Base-by-base conservation (phyloP, 1,284 basidiomycete species). In the Somion occarium region DNA sequence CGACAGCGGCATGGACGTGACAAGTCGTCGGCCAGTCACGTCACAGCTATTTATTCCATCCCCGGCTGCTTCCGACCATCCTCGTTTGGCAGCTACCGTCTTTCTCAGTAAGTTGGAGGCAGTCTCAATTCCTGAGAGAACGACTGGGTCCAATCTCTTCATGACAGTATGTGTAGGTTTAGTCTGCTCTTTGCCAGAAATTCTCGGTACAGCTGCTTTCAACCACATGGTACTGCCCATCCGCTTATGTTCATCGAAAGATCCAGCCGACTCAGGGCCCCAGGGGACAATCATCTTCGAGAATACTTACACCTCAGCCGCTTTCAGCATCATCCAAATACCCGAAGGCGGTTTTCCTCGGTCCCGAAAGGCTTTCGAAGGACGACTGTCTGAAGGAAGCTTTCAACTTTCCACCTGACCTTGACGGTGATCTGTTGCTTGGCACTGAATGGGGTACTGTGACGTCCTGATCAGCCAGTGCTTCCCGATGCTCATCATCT, bases 21-120 rank as follows among this genome's bases (percentile, higher is more conserved):
- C 42, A 43, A 19, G 42, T n/a, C 20, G 42, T 43, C 42, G 11
- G 3, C 42, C 42, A 43, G 42, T 43, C 42, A 23, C 42, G 42
- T 43, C 7, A 43, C 42, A 43, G 19, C 19, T 5, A 43, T 43
- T 43, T 22, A 5, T 15, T 41, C n/a, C n/a, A n/a, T n/a, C n/a
- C 18, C 39, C 39, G 39, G 20, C 7, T 41, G 15, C 39, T 41
- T 41, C 39, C 39, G 20, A 34, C 7, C 15, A 34, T 34, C 30
- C 30, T 34, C 7, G 15, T 34, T 7, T 34, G 15, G 30, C 30
- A 34, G 15, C 15, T 15, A n/a, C n/a, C n/a, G n/a, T n/a, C n/a
- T n/a, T n/a, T n/a, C n/a, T n/a, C n/a, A n/a, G n/a, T n/a, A n/a
- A n/a, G n/a, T n/a, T n/a, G n/a, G n/a, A n/a, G n/a, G n/a, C n/a